phyloP scores from a whole-genome alignment of 2,329 filamentous ascomycete species.

The Diaporthe citriasiana region DNA sequence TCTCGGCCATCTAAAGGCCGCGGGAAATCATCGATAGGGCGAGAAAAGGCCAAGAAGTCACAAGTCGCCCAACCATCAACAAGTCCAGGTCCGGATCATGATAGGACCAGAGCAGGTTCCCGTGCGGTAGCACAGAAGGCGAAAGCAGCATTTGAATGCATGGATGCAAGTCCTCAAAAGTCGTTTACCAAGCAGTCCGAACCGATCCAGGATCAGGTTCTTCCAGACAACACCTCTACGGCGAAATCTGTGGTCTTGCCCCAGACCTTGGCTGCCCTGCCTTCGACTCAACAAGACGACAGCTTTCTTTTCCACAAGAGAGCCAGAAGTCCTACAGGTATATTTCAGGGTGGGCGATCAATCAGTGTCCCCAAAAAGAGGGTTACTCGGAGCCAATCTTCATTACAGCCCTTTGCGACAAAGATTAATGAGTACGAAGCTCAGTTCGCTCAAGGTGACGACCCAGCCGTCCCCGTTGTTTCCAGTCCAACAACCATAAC shows the following conservation, averaged over 20 bases:
- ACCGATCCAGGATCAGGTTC: background rate
- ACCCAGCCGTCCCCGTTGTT: background rate
- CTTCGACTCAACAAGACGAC: conserved; percentile 49
- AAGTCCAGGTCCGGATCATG: background rate
- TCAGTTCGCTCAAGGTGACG: background rate
- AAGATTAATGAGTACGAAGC: background rate
- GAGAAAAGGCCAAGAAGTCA: background rate
- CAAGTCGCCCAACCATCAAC: conserved; percentile 2
- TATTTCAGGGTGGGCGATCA: background rate
- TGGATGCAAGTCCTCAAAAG: background rate
- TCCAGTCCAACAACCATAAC: background rate
- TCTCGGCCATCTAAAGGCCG: background rate
- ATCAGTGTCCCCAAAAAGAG: background rate
- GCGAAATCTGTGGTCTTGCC: background rate
- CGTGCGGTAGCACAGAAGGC: background rate
- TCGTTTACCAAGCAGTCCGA: background rate
- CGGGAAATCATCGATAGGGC: background rate
- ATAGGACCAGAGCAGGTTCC: background rate
- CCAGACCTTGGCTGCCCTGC: background rate
- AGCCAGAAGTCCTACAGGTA: background rate
- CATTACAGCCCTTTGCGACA: background rate
- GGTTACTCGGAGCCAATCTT: background rate
- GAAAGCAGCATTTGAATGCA: background rate
- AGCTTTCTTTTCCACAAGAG: conserved; percentile 53
- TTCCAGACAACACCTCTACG: background rate